These are phyloP conservation scores for Dunaliella salina DNA, from an alignment of 163 green algal genomes.

Conservation along the genomic window DNA sequence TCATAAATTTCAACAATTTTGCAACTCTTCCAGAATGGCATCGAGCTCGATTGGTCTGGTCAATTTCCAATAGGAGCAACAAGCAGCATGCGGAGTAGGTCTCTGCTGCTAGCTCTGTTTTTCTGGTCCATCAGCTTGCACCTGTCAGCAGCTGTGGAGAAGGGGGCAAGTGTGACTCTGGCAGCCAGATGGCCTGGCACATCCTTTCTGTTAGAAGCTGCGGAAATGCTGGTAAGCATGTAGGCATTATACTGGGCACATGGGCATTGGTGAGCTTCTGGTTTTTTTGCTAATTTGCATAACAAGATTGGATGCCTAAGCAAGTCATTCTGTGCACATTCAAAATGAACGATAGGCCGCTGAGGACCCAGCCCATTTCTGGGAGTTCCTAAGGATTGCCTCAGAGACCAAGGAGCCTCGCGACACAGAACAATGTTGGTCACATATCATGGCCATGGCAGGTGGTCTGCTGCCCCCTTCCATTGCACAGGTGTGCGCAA, in stretches of 20 bases:
- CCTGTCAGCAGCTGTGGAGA: constrained; percentile 10
- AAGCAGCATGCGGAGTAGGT: too few relatives aligned
- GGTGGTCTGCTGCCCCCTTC: constrained; percentile 19
- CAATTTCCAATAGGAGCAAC: too few relatives aligned
- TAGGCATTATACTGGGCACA: too few relatives aligned
- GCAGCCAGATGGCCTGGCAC: constrained; percentile 61
- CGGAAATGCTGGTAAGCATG: constrained; percentile 65
- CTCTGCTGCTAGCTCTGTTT: too few relatives aligned
- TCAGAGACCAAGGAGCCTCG: not conserved
- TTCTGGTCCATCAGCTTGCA: too few relatives aligned
- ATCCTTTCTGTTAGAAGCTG: constrained; percentile 62
- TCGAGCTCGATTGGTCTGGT: too few relatives aligned
- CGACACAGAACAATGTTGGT: constrained; percentile 35
- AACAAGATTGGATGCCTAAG: not conserved
- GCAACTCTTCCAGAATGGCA: too few relatives aligned
- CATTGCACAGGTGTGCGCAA: constrained; percentile 17
- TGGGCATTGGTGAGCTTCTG: too few relatives aligned
- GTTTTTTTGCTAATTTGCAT: too few relatives aligned
- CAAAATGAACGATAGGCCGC: constrained; percentile 19
- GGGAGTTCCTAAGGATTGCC: constrained; percentile 21
- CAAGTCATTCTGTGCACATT: not conserved
- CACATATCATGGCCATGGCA: constrained; percentile 14
- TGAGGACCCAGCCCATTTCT: constrained; percentile 25
- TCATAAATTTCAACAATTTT: too few relatives aligned
- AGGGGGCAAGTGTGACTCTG: constrained; percentile 54